A percentile compares a stretch with the other conserved stretches of the same genome.
These are phyloP conservation scores for Populus trichocarpa DNA, from an alignment of 441 rosid genomes.

Conservation along the genomic window DNA sequence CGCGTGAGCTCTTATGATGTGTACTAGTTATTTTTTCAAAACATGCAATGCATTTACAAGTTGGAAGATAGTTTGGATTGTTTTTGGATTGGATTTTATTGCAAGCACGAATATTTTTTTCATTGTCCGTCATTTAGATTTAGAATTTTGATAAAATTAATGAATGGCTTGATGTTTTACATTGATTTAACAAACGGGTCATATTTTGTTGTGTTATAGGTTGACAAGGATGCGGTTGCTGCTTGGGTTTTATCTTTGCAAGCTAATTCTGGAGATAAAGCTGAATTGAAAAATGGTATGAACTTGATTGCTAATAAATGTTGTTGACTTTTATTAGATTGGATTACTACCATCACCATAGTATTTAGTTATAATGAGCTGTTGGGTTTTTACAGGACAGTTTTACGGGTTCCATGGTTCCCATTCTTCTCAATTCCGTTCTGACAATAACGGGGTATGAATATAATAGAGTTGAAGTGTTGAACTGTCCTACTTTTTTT, in stretches of 20 bases:
- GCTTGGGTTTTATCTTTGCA: constrained; percentile 84
- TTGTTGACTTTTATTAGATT: constrained; percentile 3
- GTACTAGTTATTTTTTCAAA: neutral
- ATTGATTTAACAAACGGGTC: neutral
- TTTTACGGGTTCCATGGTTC: constrained; percentile 86
- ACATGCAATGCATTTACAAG: too few relatives aligned
- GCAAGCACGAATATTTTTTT: neutral
- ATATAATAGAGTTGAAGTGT: neutral
- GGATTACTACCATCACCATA: neutral
- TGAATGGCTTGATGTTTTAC: neutral
- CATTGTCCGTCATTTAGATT: neutral
- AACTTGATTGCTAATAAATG: constrained; percentile 6
- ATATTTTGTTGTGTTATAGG: constrained; percentile 33
- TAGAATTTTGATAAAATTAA: neutral
- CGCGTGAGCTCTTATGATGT: constrained; percentile 30
- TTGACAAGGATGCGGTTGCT: constrained; percentile 59
- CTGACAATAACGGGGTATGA: constrained; percentile 50
- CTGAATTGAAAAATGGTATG: constrained; percentile 51
- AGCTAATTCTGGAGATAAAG: constrained; percentile 47
- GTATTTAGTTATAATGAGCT: neutral
- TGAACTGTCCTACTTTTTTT: neutral
- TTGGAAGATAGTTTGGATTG: neutral
- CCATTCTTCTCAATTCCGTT: constrained; percentile 63
- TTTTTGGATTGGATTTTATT: neutral
- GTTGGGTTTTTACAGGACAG: constrained; percentile 49